Base-by-base conservation (phyloP, 352 stramenopile species). In the Phytopythium litorale region DNA sequence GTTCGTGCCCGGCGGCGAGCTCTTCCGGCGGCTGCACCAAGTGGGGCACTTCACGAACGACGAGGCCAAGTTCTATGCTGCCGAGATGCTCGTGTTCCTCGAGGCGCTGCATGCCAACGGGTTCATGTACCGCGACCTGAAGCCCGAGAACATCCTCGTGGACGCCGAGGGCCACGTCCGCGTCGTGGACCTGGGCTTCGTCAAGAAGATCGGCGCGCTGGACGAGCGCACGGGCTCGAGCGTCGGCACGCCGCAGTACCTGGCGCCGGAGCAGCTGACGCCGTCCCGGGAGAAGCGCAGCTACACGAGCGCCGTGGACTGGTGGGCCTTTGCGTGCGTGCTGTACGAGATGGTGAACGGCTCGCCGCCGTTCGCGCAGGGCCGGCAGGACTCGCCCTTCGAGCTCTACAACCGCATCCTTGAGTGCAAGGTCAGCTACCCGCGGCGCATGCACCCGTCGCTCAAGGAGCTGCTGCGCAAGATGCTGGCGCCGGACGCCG, bases 131-230 rank as follows among this genome's bases (percentile, higher is more conserved):
- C 74, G 88, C 9, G 88, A 97, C 53, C 71, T 97, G 38, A 97
- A 97, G 70, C 89, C 89, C 5, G 87, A 97, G 56, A 98, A 98
- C 63, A 78, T 98, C 51, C 58, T 98, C 58, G 66, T 98, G 46
- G 84, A 94, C 49, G 71, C 74, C 4, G 42, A 57, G 7, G 84
- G 84, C 1, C 81, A 94, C 61, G 59, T 92, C 49, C 84, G 78
- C 50, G 74, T 92, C 38, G 73, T 91, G 0, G 84, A 94, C 62
- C 78, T 91, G 42, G 82, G 84, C 2, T 90, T 93, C 60, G 66
- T 75, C 43, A 87, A 87, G 56, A 61, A 66, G 19, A 48, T 88
- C 38, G 42, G 42, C 4, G 69, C 65, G 18, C 45, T 32, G 7
- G 66, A 58, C n/a, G 76, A 85, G 50, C 78, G 81, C 28, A 76